Conservation (phyloP, 495 filamentous ascomycete species). For the Aspergillus carlsbadensis region DNA sequence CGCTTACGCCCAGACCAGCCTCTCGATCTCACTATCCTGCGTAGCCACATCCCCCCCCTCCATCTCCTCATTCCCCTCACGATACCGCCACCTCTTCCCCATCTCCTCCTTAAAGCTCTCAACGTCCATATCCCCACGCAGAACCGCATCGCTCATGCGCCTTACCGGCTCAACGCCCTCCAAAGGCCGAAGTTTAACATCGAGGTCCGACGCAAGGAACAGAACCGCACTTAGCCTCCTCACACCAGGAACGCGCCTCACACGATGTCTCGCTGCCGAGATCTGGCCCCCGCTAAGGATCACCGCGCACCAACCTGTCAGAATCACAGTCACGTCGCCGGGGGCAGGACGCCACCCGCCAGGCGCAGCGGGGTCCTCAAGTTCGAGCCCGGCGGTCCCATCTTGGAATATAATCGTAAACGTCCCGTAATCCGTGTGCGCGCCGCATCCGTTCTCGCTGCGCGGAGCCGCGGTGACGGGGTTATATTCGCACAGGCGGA, state of each 20-base stretch:
- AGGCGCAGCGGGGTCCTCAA: neutral
- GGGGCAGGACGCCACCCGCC: neutral
- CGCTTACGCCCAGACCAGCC: neutral
- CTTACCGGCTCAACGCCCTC: neutral
- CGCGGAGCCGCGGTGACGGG: neutral
- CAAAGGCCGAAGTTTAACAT: neutral
- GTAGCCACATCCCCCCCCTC: neutral
- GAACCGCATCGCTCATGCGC: neutral
- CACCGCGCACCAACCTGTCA: neutral
- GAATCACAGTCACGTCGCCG: neutral
- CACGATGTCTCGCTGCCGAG: neutral
- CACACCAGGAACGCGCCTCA: neutral
- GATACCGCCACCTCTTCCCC: constrained; percentile 3
- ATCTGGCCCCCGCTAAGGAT: neutral
- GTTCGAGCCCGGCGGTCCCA: neutral
- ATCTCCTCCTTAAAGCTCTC: neutral
- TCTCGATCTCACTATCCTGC: constrained; percentile 3
- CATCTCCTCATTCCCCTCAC: constrained; percentile 3
- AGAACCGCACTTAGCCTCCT: neutral
- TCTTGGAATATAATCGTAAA: constrained; percentile 6
- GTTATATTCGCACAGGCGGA: neutral
- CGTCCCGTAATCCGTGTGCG: constrained; percentile 4
- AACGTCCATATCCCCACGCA: neutral
- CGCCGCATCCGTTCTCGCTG: neutral
- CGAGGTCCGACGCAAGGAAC: neutral